These are phyloP conservation scores for Phaeosphaeria sp. DNA, from an alignment of 2,329 filamentous ascomycete species.

Conservation along the genomic window DNA sequence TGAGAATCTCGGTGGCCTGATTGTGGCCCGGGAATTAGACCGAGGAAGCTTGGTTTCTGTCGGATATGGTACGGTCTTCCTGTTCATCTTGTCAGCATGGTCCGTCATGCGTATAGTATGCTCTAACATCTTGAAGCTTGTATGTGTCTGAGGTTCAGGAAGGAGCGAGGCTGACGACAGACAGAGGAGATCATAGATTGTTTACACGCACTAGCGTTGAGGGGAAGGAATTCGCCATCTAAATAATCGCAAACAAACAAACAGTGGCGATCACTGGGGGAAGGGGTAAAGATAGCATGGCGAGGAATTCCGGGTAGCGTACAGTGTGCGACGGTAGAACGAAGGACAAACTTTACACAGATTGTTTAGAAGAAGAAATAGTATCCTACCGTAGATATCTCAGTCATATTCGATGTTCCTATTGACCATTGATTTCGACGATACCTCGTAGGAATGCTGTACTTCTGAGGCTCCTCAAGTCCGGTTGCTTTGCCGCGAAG, in stretches of 20 bases:
- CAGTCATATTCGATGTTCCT: neutral
- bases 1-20: neutral
- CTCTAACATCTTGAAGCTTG: constrained; percentile 1
- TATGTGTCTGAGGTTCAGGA: neutral
- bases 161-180: neutral
- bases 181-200: neutral
- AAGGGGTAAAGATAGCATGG: neutral
- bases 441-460: neutral
- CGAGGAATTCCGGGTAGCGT: neutral
- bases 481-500: neutral
- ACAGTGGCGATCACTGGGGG: neutral
- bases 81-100: neutral
- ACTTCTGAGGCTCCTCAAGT: neutral
- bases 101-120: neutral
- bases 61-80: constrained; percentile 1
- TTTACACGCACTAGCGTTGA: neutral
- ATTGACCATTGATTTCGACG: neutral
- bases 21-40: neutral
- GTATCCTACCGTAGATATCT: neutral
- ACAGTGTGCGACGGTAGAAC: neutral
- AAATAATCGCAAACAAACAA: constrained; percentile 1
- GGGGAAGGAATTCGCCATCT: neutral
- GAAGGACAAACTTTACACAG: neutral
- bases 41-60: neutral
- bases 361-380: neutral